Base-by-base conservation (phyloP, 2,329 filamentous ascomycete species). In the Talaromyces piceae region DNA sequence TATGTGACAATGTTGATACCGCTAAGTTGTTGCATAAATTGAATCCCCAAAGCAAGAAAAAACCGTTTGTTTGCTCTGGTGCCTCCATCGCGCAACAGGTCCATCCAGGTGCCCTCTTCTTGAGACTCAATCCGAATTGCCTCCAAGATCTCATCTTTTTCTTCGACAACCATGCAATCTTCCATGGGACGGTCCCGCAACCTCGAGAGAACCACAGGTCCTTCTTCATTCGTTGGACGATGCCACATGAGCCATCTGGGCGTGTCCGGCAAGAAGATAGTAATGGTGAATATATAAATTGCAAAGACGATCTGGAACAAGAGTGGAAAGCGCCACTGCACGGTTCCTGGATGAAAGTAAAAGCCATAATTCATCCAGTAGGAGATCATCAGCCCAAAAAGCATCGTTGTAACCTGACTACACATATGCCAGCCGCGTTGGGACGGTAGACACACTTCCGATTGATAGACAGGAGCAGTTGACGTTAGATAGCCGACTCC, bases 281-380 rank as follows among this genome's bases (percentile, higher is more conserved):
- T 56, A 13, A 73, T 60, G 9, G 63, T 43, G 5, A 73, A 54
- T 57, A 75, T 74, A 1, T 67, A 63, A 8, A 27, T 18, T 23
- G 67, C 67, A 44, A 75, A 75, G 1, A 70, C 48, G 23, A 73
- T 68, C 55, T 76, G 74, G 7, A 77, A 64, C 1, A 69, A 72
- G 2, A 76, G 56, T 0, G 73, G 73, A 44, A 76, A 66, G 3
- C 64, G 57, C 53, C 57, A 76, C 30, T 72, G 68, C 0, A 56
- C 8, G 31, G 27, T 6, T 3, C 49, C 49, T 9, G 20, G n/a
- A 26, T 41, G 28, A 18, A 45, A 45, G 26, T 33, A 45, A 13
- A 51, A 39, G 2, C 49, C 49, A 12, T 51, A 47, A 16, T 51
- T 47, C 23, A 51, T 55, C 41, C 45, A 48, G n/a, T 51, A 53